These are phyloP conservation scores for Syncephalastrum sp. DNA, from an alignment of 371 early-diverging fungal genomes.

Conservation along the genomic window DNA sequence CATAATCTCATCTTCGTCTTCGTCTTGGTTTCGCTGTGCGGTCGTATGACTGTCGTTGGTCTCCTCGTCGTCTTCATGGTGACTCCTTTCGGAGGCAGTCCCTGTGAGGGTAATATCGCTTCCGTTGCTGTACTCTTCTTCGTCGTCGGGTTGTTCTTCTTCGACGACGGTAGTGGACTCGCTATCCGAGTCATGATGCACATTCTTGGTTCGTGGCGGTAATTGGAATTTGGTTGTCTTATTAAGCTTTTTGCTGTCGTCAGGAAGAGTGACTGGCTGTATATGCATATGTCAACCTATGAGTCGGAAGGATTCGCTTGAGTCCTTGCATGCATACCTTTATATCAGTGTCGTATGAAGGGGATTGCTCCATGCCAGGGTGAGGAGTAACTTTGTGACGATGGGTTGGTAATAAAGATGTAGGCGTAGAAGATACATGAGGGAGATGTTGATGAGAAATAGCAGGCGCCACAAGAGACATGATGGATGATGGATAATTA, in stretches of 20 bases:
- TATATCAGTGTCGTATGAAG: too few relatives aligned
- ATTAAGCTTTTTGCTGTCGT: neutral
- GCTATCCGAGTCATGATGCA: constrained; percentile 3
- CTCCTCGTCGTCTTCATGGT: neutral
- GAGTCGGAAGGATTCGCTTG: neutral
- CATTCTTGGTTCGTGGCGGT: neutral
- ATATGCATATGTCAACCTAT: neutral
- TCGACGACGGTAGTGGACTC: constrained; percentile 2
- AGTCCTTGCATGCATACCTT: too few relatives aligned
- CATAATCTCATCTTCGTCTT: too few relatives aligned
- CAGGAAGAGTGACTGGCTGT: neutral
- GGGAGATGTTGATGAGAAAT: too few relatives aligned
- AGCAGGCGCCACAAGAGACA: too few relatives aligned
- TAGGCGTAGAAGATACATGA: too few relatives aligned
- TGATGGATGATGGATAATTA: too few relatives aligned
- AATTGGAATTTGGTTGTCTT: neutral
- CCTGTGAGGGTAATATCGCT: constrained; percentile 8
- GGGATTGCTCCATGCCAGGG: too few relatives aligned
- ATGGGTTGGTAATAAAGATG: neutral
- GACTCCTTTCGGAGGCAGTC: neutral
- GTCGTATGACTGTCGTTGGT: neutral
- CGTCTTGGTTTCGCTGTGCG: too few relatives aligned
- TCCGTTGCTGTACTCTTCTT: constrained; percentile 3
- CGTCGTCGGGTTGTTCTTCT: neutral
- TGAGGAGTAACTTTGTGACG: neutral